phyloP scores from a whole-genome alignment of 2,329 filamentous ascomycete species.

The Fusarium oxysporum region DNA sequence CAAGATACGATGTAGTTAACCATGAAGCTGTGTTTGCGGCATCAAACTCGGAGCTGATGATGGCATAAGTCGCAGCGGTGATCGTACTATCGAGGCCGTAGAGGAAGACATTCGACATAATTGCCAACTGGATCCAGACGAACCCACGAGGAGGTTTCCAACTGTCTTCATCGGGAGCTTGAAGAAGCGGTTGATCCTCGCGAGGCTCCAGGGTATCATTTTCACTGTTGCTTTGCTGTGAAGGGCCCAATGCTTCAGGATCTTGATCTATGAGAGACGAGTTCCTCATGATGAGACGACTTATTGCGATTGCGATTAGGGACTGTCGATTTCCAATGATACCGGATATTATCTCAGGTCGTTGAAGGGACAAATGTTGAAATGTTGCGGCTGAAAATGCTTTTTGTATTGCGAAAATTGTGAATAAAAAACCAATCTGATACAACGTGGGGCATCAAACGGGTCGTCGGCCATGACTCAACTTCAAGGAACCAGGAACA shows the following conservation, averaged over 20 bases:
- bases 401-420: background rate
- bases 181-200: slow-evolving; percentile 42
- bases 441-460: slow-evolving; percentile 4
- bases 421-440: background rate
- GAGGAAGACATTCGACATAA: slow-evolving; percentile 74
- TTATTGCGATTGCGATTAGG: too few relatives aligned
- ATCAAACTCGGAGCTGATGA: slow-evolving; percentile 80
- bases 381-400: background rate
- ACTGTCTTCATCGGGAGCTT: slow-evolving; percentile 31
- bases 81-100: slow-evolving; percentile 78
- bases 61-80: slow-evolving; percentile 78
- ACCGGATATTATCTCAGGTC: background rate
- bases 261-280: background rate
- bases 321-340: background rate
- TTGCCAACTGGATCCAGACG: slow-evolving; percentile 68
- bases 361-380: background rate
- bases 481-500: slow-evolving; percentile 5
- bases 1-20: slow-evolving; percentile 78
- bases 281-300: background rate
- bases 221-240: background rate
- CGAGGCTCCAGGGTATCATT: background rate
- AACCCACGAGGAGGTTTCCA: slow-evolving; percentile 67
- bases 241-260: background rate
- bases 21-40: slow-evolving; percentile 79
- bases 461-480: slow-evolving; percentile 14